These are phyloP conservation scores for Echinosophora koreensis DNA, from an alignment of 306 rosid genomes.

Conservation along the genomic window DNA sequence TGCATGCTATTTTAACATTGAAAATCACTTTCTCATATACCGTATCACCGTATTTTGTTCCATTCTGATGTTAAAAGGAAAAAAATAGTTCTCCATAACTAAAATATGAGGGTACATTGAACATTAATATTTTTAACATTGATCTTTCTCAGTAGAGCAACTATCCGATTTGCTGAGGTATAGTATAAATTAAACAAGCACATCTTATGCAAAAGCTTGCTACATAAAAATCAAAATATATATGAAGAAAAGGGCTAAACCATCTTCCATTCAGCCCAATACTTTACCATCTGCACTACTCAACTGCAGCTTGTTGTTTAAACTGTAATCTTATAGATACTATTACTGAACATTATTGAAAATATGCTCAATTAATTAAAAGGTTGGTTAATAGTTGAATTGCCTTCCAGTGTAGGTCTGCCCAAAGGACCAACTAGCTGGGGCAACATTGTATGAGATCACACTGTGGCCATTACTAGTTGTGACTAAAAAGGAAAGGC, in stretches of 20 bases:
- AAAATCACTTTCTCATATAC: too few relatives aligned
- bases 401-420: conserved; percentile 60
- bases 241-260: conserved; percentile 44
- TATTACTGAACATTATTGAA: conserved; percentile 35
- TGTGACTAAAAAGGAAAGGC: conserved; percentile 59
- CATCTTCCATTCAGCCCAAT: conserved; percentile 47
- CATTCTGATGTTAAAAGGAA: too few relatives aligned
- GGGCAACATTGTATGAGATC: conserved; percentile 51
- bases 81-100: too few relatives aligned
- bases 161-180: conserved; percentile 41
- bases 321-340: conserved; percentile 6
- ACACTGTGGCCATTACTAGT: conserved; percentile 54
- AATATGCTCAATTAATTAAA: conserved; percentile 14
- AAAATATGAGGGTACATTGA: conserved; percentile 20
- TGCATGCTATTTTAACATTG: too few relatives aligned
- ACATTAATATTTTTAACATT: conserved; percentile 27
- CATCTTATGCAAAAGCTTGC: conserved; percentile 43
- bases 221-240: conserved; percentile 36
- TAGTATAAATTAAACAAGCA: conserved; percentile 48
- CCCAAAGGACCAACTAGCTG: conserved; percentile 58
- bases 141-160: conserved; percentile 45
- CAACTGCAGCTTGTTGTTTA: conserved; percentile 12
- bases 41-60: too few relatives aligned
- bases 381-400: conserved; percentile 44
- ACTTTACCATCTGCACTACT: conserved; percentile 38